These are phyloP conservation scores for Lomentospora prolificans DNA, from an alignment of 2,329 filamentous ascomycete species.

Conservation along the genomic window DNA sequence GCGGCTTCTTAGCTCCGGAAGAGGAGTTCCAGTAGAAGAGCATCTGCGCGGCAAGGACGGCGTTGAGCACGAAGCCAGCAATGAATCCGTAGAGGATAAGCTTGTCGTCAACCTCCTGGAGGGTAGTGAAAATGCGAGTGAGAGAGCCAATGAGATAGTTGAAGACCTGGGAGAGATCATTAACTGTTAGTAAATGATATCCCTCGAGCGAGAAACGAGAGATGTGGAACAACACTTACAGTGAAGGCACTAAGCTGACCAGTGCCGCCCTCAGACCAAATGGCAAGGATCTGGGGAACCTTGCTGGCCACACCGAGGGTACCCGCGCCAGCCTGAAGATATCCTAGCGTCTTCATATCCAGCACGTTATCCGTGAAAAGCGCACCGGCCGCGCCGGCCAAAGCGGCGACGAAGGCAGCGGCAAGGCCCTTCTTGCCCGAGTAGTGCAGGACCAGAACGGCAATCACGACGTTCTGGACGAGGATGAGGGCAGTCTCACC, in stretches of 20 bases:
- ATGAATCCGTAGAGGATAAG: slow-evolving; percentile 93
- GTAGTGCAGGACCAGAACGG: slow-evolving; percentile 77
- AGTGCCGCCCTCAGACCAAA: slow-evolving; percentile 77
- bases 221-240: slow-evolving; percentile 42
- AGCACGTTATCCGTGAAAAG: slow-evolving; percentile 60
- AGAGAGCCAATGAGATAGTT: slow-evolving; percentile 93
- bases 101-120: slow-evolving; percentile 95
- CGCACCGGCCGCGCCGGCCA: slow-evolving; percentile 59
- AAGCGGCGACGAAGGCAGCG: slow-evolving; percentile 65
- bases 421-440: slow-evolving; percentile 58
- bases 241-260: slow-evolving; percentile 95
- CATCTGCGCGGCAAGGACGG: slow-evolving; percentile 81
- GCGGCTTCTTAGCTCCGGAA: slow-evolving; percentile 31
- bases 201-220: too few species aligned
- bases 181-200: background rate
- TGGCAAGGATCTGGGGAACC: slow-evolving; percentile 82
- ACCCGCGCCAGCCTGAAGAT: slow-evolving; percentile 77
- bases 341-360: slow-evolving; percentile 55
- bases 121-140: slow-evolving; percentile 90
- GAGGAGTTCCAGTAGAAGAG: slow-evolving; percentile 86
- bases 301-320: slow-evolving; percentile 80
- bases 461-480: slow-evolving; percentile 85
- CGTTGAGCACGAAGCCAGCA: slow-evolving; percentile 82
- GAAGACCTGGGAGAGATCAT: slow-evolving; percentile 61
- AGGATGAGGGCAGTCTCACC: slow-evolving; percentile 91